A percentile compares a stretch with the other conserved stretches of the same genome.
Conservation (phyloP, 1,139 yeast genomes). For the Yamadazyma trypodendri region DNA sequence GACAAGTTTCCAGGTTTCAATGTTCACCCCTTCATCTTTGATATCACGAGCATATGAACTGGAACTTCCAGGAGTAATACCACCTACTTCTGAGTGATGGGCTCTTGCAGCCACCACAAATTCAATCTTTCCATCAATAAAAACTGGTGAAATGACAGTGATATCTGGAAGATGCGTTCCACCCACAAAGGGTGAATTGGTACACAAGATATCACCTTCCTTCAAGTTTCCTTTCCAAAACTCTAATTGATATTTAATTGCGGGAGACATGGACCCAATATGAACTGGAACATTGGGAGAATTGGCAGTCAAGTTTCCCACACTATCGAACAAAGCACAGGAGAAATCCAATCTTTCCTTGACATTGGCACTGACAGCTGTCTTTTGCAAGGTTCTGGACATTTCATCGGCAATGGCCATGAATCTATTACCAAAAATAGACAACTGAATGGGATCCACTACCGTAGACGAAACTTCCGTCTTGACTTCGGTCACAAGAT, state of each 20-base stretch:
- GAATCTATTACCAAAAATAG: slow-evolving; percentile 22
- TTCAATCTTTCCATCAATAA: slow-evolving; percentile 37
- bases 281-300: slow-evolving; percentile 24
- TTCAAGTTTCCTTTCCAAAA: slow-evolving; percentile 17
- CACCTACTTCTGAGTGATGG: slow-evolving; percentile 71
- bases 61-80: slow-evolving; percentile 65
- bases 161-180: slow-evolving; percentile 23
- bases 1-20: slow-evolving; percentile 55
- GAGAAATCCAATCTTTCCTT: slow-evolving; percentile 30
- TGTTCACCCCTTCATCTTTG: slow-evolving; percentile 65
- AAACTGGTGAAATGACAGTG: slow-evolving; percentile 21
- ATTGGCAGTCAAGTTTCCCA: slow-evolving; percentile 21
- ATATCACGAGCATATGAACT: slow-evolving; percentile 61
- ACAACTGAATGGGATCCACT: slow-evolving; percentile 21
- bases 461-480: slow-evolving; percentile 12
- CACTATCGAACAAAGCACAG: slow-evolving; percentile 23
- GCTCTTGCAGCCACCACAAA: slow-evolving; percentile 68
- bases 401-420: slow-evolving; percentile 25
- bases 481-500: slow-evolving; percentile 17
- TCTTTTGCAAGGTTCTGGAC: slow-evolving; percentile 24
- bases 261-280: slow-evolving; percentile 23
- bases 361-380: slow-evolving; percentile 22
- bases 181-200: slow-evolving; percentile 22
- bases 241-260: slow-evolving; percentile 18
- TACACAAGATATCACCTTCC: slow-evolving; percentile 21